Conservation (phyloP, 2,329 filamentous ascomycete genomes). For the Curvularia hawaiiensis region DNA sequence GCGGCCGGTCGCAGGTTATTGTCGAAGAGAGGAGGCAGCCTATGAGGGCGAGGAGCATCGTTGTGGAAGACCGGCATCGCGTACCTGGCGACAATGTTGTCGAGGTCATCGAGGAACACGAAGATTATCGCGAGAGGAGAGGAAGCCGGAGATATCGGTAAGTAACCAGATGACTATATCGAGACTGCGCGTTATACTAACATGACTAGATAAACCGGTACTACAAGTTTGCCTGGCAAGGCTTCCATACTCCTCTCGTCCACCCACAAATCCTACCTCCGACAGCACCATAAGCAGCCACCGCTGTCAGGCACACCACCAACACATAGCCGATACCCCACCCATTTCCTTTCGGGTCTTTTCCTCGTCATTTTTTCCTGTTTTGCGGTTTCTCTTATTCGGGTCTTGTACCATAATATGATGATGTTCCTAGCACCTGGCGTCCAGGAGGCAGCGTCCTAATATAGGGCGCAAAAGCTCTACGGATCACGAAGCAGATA, state of each 20-base stretch:
- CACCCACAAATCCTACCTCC: background rate
- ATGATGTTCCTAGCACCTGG: slow-evolving; percentile 9
- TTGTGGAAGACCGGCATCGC: slow-evolving; percentile 52
- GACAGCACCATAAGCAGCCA: slow-evolving; percentile 1
- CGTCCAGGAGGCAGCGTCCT: slow-evolving; percentile 11
- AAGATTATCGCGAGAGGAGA: slow-evolving; percentile 46
- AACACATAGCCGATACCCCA: slow-evolving; percentile 13
- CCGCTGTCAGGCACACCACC: background rate
- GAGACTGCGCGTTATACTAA: background rate
- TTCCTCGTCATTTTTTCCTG: background rate
- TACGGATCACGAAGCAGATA: background rate
- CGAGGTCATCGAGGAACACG: slow-evolving; percentile 64
- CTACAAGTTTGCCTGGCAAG: background rate
- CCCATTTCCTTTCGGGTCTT: slow-evolving; percentile 1
- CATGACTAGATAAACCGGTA: slow-evolving; percentile 8
- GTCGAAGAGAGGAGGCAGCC: slow-evolving; percentile 46
- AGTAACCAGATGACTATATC: slow-evolving; percentile 33
- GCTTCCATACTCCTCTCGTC: background rate
- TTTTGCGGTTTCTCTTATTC: background rate
- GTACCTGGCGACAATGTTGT: slow-evolving; percentile 61
- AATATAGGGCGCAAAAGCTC: background rate
- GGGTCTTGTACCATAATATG: slow-evolving; percentile 18
- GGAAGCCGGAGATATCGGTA: slow-evolving; percentile 54
- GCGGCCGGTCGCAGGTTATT: slow-evolving; percentile 42
- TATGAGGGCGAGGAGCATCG: slow-evolving; percentile 43